Conservation (phyloP, 2,329 filamentous ascomycete species). For the Fusarium secorum region DNA sequence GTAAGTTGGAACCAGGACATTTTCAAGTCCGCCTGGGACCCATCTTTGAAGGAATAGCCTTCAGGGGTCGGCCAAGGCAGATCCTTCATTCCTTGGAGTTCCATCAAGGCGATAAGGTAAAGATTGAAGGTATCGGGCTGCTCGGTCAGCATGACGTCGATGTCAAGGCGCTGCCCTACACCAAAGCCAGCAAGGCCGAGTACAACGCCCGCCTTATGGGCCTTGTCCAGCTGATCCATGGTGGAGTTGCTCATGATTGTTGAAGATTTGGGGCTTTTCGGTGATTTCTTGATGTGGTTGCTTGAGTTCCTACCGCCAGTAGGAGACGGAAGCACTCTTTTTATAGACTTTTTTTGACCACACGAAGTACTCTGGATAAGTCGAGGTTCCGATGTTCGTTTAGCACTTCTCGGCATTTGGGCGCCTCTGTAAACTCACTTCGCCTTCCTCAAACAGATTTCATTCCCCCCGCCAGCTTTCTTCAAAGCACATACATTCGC, state of each 20-base stretch:
- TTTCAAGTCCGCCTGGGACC: neutral
- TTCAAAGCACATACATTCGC: fast-evolving
- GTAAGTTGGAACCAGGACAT: neutral
- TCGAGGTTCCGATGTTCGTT: fast-evolving
- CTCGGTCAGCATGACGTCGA: neutral
- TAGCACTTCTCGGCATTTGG: neutral
- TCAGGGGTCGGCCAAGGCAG: neutral
- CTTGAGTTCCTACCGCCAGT: fast-evolving
- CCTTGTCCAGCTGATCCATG: fast-evolving
- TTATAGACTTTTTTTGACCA: fast-evolving
- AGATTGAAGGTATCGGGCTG: neutral
- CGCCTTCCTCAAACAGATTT: neutral
- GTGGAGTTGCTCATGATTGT: fast-evolving
- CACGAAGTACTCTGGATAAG: fast-evolving
- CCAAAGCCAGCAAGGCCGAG: neutral
- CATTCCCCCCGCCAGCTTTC: fast-evolving
- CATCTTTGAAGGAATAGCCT: neutral
- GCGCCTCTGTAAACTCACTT: fast-evolving
- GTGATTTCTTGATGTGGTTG: fast-evolving
- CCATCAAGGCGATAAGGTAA: neutral
- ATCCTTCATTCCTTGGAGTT: fast-evolving
- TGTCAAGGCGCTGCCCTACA: fast-evolving
- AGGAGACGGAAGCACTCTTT: fast-evolving
- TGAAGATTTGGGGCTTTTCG: neutral
- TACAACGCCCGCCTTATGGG: neutral